Conservation (phyloP, 1,139 yeast genomes). For the Ashbya aceris region DNA sequence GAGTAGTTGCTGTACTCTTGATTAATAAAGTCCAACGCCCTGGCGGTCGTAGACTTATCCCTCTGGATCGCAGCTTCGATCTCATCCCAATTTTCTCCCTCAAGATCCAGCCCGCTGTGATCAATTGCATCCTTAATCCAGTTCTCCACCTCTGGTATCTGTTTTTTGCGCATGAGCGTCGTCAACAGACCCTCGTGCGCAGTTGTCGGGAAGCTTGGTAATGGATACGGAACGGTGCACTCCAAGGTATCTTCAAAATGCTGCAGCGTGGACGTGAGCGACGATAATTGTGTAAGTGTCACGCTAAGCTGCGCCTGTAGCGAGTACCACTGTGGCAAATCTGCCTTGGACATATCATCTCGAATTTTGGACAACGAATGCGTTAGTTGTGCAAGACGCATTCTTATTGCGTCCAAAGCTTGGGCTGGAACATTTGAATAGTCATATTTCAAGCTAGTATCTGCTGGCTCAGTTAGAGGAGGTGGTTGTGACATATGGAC, state of each 20-base stretch:
- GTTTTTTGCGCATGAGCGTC: slow-evolving; percentile 76
- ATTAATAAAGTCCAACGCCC: slow-evolving; percentile 51
- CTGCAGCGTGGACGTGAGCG: slow-evolving; percentile 61
- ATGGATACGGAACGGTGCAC: slow-evolving; percentile 70
- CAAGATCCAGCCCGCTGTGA: slow-evolving; percentile 28
- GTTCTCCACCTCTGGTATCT: slow-evolving; percentile 79
- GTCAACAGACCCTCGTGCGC: slow-evolving; percentile 76
- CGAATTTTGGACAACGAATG: slow-evolving; percentile 39
- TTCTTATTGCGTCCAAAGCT: slow-evolving; percentile 50
- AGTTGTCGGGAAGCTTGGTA: slow-evolving; percentile 74
- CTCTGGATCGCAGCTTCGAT: slow-evolving; percentile 25
- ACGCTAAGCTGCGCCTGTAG: slow-evolving; percentile 78
- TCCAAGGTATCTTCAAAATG: slow-evolving; percentile 50
- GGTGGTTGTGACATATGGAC: slow-evolving; percentile 6
- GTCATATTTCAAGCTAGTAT: slow-evolving; percentile 13
- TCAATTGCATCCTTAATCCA: slow-evolving; percentile 64
- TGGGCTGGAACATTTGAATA: slow-evolving; percentile 44
- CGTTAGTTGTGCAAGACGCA: slow-evolving; percentile 47
- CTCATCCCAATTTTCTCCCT: slow-evolving; percentile 17
- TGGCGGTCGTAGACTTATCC: slow-evolving; percentile 49
- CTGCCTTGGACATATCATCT: slow-evolving; percentile 34
- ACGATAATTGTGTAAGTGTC: slow-evolving; percentile 67
- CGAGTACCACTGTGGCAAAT: slow-evolving; percentile 34
- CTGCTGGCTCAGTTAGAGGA: slow-evolving; percentile 7
- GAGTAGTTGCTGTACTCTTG: slow-evolving; percentile 47